Evolutionary conservation across 177 flowering plant genomes (phyloP).

Genomic region (Vitis hybrid): DNA sequence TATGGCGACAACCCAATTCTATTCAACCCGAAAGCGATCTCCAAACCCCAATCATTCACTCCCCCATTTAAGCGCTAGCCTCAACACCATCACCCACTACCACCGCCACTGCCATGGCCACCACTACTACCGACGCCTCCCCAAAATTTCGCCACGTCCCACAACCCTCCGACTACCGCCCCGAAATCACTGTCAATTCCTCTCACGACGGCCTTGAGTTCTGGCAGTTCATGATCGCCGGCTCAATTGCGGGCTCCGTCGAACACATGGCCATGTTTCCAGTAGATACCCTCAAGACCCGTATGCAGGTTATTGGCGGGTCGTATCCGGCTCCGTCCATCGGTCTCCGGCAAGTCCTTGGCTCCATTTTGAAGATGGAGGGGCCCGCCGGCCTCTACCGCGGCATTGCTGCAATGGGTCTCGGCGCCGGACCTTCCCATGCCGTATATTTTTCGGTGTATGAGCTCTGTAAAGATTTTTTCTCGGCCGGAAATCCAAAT

Average conservation of each 20-base stretch:
- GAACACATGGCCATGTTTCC: constrained; percentile 84
- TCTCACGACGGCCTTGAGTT: constrained; percentile 49
- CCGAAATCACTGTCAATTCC: constrained; percentile 8
- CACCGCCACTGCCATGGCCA: constrained; percentile 16
- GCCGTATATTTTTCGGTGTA: constrained; percentile 48
- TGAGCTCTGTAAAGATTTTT: constrained; percentile 27
- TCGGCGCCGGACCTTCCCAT: constrained; percentile 51
- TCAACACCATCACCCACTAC: not conserved
- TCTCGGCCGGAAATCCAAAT: constrained; percentile 25
- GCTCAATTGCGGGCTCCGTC: constrained; percentile 63
- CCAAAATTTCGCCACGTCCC: constrained; percentile 3
- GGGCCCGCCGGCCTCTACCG: constrained; percentile 36
- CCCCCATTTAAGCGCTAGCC: constrained; percentile 5
- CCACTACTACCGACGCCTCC: constrained; percentile 16
- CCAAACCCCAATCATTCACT: constrained; percentile 3
- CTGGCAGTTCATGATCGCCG: constrained; percentile 70
- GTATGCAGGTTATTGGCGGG: constrained; percentile 47
- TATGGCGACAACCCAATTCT: constrained; percentile 13
- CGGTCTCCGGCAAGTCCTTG: constrained; percentile 31
- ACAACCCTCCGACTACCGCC: constrained; percentile 2
- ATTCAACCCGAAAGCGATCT: constrained; percentile 19
- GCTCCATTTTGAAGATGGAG: constrained; percentile 32
- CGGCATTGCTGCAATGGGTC: constrained; percentile 46
- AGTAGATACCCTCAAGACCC: constrained; percentile 64
- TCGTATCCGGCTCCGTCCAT: constrained; percentile 10